Conservation (phyloP, 169 alveolate species). For the Pseudocohnilembus persalinus region DNA sequence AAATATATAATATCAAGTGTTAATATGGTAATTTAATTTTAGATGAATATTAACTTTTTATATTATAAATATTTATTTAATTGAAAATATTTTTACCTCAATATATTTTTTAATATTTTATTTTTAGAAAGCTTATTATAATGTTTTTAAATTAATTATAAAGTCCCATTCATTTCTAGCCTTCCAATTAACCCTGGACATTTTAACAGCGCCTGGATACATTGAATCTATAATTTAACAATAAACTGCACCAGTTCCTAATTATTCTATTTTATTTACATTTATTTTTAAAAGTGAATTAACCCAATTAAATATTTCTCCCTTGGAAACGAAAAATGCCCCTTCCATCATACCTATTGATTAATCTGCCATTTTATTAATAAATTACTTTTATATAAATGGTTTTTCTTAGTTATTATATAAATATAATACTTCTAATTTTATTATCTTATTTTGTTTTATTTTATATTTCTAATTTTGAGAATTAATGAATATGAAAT, state of each 20-base stretch:
- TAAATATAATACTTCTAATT: too few species aligned
- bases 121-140: constrained; percentile 46
- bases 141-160: constrained; percentile 48
- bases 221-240: constrained; percentile 55
- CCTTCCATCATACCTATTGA: constrained; percentile 88
- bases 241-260: constrained; percentile 54
- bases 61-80: too few species aligned
- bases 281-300: constrained; percentile 60
- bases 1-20: too few species aligned
- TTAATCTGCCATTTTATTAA: constrained; percentile 5
- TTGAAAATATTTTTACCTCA: constrained; percentile 22
- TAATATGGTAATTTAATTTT: too few species aligned
- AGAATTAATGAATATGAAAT: too few species aligned
- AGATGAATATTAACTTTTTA: neutral
- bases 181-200: constrained; percentile 59
- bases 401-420: neutral
- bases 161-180: constrained; percentile 62
- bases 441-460: too few species aligned
- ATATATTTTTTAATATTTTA: constrained; percentile 52
- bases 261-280: constrained; percentile 46
- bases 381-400: neutral
- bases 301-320: constrained; percentile 92
- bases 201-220: constrained; percentile 50
- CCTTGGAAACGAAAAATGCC: constrained; percentile 84
- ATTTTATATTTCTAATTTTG: too few species aligned